Evolutionary conservation across 2,329 filamentous ascomycete genomes (phyloP).

Genomic region (Bertia moriformis): DNA sequence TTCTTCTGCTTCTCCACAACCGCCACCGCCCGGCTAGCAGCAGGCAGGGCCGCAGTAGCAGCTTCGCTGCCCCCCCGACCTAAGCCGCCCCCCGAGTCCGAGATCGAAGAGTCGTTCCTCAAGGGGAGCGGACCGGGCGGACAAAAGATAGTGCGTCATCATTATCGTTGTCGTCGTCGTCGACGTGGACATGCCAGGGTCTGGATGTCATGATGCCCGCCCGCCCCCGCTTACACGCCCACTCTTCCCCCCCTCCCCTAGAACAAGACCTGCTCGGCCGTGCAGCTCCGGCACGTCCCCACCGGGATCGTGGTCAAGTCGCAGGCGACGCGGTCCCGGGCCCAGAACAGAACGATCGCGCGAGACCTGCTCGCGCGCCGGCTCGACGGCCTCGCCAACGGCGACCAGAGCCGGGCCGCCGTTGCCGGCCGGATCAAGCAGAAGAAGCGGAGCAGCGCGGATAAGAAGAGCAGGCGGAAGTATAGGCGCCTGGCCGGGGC

Average conservation of each 20-base stretch:
- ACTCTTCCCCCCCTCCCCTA: slow-evolving; percentile 13
- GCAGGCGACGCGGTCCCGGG: slow-evolving; percentile 75
- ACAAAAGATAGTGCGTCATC: slow-evolving; percentile 74
- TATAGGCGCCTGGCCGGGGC: slow-evolving; percentile 50
- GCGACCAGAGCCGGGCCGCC: slow-evolving; percentile 50
- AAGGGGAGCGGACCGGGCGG: slow-evolving; percentile 87
- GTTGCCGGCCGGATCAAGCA: slow-evolving; percentile 48
- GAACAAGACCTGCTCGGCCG: slow-evolving; percentile 95
- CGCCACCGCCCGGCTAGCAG: too few relatives aligned
- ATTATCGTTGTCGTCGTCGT: slow-evolving; percentile 1
- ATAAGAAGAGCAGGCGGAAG: slow-evolving; percentile 73
- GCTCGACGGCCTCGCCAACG: slow-evolving; percentile 59
- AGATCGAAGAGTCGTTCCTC: slow-evolving; percentile 73
- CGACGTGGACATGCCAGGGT: slow-evolving; percentile 4
- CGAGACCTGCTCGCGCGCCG: slow-evolving; percentile 62
- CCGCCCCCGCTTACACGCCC: background rate
- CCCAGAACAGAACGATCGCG: slow-evolving; percentile 77
- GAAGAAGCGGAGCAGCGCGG: slow-evolving; percentile 59
- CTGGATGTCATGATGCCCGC: slow-evolving; percentile 1
- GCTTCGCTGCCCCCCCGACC: slow-evolving; percentile 56
- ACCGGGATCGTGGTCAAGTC: slow-evolving; percentile 89
- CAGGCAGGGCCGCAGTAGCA: background rate
- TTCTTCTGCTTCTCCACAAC: too few relatives aligned
- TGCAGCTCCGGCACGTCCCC: slow-evolving; percentile 79
- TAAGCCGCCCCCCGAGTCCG: slow-evolving; percentile 55